Percentiles rank a stretch among this genome's conserved stretches.
Conservation (phyloP, 805 yeast genomes). For the Candida sakaeoensis region DNA sequence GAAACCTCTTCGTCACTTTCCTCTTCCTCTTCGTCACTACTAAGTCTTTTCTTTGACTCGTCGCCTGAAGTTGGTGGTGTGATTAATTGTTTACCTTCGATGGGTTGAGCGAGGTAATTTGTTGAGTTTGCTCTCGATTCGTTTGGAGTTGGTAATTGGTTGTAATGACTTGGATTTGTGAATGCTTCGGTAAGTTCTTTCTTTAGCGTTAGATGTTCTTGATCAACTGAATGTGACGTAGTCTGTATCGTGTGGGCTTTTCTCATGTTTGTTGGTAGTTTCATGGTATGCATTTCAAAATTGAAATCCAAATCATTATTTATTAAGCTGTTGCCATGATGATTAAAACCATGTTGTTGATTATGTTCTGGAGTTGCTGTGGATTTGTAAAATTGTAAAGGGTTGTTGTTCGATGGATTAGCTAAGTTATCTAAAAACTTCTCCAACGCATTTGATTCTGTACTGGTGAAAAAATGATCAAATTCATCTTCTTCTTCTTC, state of each 20-base stretch:
- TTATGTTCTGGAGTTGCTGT: not conserved
- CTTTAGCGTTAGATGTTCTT: conserved; percentile 18
- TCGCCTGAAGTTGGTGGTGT: conserved; percentile 10
- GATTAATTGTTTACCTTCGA: conserved; percentile 1
- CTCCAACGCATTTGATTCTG: conserved; percentile 37
- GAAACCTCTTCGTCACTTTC: conserved; percentile 1
- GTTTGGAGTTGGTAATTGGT: conserved; percentile 32
- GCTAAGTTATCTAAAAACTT: conserved; percentile 39
- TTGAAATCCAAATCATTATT: conserved; percentile 6
- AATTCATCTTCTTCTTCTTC: conserved; percentile 22
- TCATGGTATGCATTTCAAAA: conserved; percentile 31
- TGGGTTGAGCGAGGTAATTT: not conserved
- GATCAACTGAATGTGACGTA: conserved; percentile 1
- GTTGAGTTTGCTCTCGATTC: conserved; percentile 27
- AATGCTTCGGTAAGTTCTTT: conserved; percentile 32
- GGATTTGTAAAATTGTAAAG: conserved; percentile 28
- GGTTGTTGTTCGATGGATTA: conserved; percentile 23
- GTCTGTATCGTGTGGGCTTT: conserved; percentile 7
- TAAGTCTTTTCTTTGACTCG: conserved; percentile 14
- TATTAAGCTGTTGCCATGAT: too few species aligned
- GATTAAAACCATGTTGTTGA: not conserved
- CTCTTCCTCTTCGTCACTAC: conserved; percentile 6
- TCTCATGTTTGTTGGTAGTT: conserved; percentile 11
- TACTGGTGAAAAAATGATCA: conserved; percentile 34
- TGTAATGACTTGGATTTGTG: not conserved